Conservation (phyloP, 176 grass and related monocot genomes). For the Bromus sterilis region DNA sequence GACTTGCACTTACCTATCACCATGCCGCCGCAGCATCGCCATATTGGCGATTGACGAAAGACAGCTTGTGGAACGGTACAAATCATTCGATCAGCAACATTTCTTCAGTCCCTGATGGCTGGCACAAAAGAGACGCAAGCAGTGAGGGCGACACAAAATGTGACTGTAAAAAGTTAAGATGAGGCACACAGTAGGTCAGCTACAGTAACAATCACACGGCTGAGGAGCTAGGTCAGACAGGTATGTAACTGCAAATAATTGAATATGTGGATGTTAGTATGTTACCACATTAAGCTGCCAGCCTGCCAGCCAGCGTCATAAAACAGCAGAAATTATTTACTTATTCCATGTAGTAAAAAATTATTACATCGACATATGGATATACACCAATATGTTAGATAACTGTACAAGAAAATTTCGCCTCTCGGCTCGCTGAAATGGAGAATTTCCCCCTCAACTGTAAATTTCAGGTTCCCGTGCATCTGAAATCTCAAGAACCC, state of each 20-base stretch:
- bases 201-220: not conserved
- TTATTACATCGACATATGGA: not conserved
- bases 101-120: not conserved
- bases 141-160: not conserved
- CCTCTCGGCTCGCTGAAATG: not conserved
- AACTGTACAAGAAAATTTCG: not conserved
- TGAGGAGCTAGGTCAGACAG: too few relatives aligned
- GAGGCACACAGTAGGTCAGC: not conserved
- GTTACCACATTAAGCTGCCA: not conserved
- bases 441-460: not conserved
- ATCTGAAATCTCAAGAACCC: slow-evolving; percentile 2
- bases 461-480: not conserved
- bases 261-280: not conserved
- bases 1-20: not conserved
- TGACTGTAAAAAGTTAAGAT: not conserved
- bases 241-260: not conserved
- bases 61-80: not conserved
- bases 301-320: too few relatives aligned
- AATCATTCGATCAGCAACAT: not conserved
- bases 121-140: not conserved
- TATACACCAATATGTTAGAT: not conserved
- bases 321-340: not conserved
- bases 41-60: not conserved
- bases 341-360: not conserved
- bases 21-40: too few relatives aligned